A percentile compares a stretch with the other conserved stretches of the same genome.
These are phyloP conservation scores for Candida manassasensis DNA, from an alignment of 805 yeast genomes.

Conservation along the genomic window DNA sequence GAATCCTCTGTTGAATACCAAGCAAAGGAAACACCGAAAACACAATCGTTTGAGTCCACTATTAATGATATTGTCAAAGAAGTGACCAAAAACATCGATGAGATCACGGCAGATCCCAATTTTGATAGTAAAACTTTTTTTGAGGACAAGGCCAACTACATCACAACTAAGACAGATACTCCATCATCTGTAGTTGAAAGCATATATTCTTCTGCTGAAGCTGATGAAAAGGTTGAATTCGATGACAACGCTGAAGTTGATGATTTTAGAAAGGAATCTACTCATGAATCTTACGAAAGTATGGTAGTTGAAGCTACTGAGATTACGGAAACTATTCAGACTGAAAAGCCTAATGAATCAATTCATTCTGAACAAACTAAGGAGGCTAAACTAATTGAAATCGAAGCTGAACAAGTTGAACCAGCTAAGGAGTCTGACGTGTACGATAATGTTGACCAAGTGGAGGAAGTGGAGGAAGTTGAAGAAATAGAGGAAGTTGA, in stretches of 20 bases:
- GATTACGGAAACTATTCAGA: too few species aligned
- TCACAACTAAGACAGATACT: too few species aligned
- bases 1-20: neutral
- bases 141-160: constrained; percentile 7
- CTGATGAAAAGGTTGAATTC: constrained; percentile 6
- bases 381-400: constrained; percentile 4
- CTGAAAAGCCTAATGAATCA: too few species aligned
- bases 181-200: constrained; percentile 4
- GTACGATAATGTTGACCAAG: constrained; percentile 6
- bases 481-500: constrained; percentile 8
- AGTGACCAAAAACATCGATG: constrained; percentile 16
- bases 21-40: too few species aligned
- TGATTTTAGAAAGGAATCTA: too few species aligned
- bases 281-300: too few species aligned
- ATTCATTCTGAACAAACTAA: constrained; percentile 3
- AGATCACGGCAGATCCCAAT: constrained; percentile 11
- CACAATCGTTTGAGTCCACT: constrained; percentile 5
- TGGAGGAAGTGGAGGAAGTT: constrained; percentile 6
- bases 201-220: constrained; percentile 4
- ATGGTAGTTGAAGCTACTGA: too few species aligned
- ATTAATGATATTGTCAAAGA: constrained; percentile 10
- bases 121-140: constrained; percentile 14
- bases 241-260: constrained; percentile 3
- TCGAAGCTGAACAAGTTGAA: constrained; percentile 5
- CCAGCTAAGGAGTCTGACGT: constrained; percentile 7